These are phyloP conservation scores for Chaetomium sp. DNA, from an alignment of 2,329 filamentous ascomycete species.

Conservation along the genomic window DNA sequence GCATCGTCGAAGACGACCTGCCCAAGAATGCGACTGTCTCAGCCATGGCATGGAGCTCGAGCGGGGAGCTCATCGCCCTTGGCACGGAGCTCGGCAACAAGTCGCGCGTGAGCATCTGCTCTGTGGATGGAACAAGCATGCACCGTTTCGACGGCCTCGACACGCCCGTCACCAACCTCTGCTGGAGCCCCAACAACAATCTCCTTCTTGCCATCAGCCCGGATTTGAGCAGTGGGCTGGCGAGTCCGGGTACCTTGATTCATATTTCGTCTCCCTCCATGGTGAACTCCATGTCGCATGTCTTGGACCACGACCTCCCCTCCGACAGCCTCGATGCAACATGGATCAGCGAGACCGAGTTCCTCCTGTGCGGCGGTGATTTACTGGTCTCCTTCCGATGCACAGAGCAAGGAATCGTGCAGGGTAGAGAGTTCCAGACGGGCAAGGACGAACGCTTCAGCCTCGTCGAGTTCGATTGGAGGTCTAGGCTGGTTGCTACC, in stretches of 20 bases:
- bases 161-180: conserved; percentile 62
- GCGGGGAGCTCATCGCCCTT: conserved; percentile 59
- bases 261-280: conserved; percentile 54
- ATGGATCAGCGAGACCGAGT: conserved; percentile 62
- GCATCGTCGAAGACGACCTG: conserved; percentile 56
- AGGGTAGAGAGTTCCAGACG: conserved; percentile 54
- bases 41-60: conserved; percentile 62
- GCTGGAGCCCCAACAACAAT: conserved; percentile 60
- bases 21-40: conserved; percentile 57
- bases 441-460: conserved; percentile 56
- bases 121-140: conserved; percentile 53
- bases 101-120: conserved; percentile 59
- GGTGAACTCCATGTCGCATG: conserved; percentile 51
- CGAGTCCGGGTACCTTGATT: conserved; percentile 47
- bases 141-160: conserved; percentile 60
- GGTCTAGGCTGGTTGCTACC: conserved; percentile 58
- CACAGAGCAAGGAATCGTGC: conserved; percentile 50
- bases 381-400: conserved; percentile 53
- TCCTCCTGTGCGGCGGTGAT: conserved; percentile 61
- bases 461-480: conserved; percentile 59
- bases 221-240: conserved; percentile 48
- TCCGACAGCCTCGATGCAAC: conserved; percentile 58
- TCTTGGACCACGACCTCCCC: conserved; percentile 54
- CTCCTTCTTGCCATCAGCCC: conserved; percentile 61
- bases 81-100: conserved; percentile 59